Evolutionary conservation across 208 protist genomes (phyloP).

Genomic region (Phytomonas francai): DNA sequence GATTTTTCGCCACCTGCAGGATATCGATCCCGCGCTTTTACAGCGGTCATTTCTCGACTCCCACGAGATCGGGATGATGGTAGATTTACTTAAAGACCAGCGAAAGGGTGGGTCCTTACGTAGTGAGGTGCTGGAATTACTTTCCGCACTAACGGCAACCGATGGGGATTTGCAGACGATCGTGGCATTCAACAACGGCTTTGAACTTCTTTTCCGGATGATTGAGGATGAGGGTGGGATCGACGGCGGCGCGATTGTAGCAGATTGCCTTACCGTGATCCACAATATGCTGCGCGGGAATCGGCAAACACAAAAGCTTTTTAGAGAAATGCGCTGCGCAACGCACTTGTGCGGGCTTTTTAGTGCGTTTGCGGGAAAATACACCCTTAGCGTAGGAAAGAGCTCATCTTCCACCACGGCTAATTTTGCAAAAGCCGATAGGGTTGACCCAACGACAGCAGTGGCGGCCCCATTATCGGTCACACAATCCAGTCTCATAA

Average conservation of each 20-base stretch:
- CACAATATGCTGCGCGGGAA: slow-evolving; percentile 81
- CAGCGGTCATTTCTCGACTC: slow-evolving; percentile 46
- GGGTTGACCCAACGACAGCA: too few species aligned
- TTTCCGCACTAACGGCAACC: slow-evolving; percentile 52
- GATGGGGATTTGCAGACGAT: slow-evolving; percentile 74
- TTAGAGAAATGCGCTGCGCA: slow-evolving; percentile 70
- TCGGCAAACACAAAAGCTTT: slow-evolving; percentile 78
- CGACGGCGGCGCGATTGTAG: slow-evolving; percentile 48
- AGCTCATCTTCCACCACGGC: not conserved
- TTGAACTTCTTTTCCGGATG: slow-evolving; percentile 61
- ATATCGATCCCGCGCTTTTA: slow-evolving; percentile 40
- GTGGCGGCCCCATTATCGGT: not conserved
- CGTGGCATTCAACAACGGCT: slow-evolving; percentile 72
- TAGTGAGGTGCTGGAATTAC: slow-evolving; percentile 42
- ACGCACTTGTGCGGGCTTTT: slow-evolving; percentile 42
- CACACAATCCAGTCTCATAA: slow-evolving; percentile 11
- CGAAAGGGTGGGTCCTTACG: slow-evolving; percentile 22
- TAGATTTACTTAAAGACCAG: slow-evolving; percentile 56
- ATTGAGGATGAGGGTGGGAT: slow-evolving; percentile 46
- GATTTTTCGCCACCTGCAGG: slow-evolving; percentile 59
- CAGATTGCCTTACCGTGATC: slow-evolving; percentile 69
- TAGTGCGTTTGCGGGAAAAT: slow-evolving; percentile 6
- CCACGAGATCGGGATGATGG: slow-evolving; percentile 42
- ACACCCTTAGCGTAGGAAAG: slow-evolving; percentile 14
- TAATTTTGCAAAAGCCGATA: not conserved